phyloP scores from a whole-genome alignment of 352 stramenopile species.

The Sclerospora graminicola region DNA sequence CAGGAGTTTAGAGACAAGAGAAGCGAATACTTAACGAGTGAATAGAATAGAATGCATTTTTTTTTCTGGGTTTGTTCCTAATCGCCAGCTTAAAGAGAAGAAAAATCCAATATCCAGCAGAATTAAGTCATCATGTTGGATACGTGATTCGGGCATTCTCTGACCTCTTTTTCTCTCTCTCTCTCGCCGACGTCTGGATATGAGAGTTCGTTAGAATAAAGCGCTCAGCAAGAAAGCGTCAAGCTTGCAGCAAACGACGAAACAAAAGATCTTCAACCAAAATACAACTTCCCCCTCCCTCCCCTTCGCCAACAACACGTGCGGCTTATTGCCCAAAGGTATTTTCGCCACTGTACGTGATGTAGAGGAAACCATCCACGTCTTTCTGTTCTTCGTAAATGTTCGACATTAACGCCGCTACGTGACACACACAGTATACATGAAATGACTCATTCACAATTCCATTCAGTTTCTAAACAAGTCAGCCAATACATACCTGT shows the following conservation, averaged over 20 bases:
- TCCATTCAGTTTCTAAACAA: background rate
- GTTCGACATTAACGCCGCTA: slow-evolving; percentile 96
- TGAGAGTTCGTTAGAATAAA: background rate
- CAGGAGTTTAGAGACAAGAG: too few species aligned
- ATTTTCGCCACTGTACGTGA: slow-evolving; percentile 99
- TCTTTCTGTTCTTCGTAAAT: slow-evolving; percentile 99
- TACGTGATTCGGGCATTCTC: background rate
- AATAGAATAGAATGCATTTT: slow-evolving; percentile 32
- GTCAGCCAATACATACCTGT: slow-evolving; percentile 54
- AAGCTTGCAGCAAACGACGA: slow-evolving; percentile 2
- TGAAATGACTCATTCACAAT: background rate
- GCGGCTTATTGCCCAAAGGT: slow-evolving; percentile 90
- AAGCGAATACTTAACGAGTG: slow-evolving; percentile 2
- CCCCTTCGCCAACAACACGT: slow-evolving; percentile 4
- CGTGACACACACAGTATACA: slow-evolving; percentile 1
- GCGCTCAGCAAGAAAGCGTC: slow-evolving; percentile 1
- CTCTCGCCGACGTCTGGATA: slow-evolving; percentile 1
- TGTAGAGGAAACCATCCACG: slow-evolving; percentile 98
- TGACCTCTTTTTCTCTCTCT: slow-evolving; percentile 1
- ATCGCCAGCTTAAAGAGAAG: slow-evolving; percentile 27
- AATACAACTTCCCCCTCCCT: slow-evolving; percentile 21
- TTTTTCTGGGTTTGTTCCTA: slow-evolving; percentile 23
- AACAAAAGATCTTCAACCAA: slow-evolving; percentile 23
- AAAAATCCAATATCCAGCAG: slow-evolving; percentile 18
- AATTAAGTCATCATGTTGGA: slow-evolving; percentile 3